Conservation (phyloP, 148 eudicot genomes). For the Nyssa sinensis region DNA sequence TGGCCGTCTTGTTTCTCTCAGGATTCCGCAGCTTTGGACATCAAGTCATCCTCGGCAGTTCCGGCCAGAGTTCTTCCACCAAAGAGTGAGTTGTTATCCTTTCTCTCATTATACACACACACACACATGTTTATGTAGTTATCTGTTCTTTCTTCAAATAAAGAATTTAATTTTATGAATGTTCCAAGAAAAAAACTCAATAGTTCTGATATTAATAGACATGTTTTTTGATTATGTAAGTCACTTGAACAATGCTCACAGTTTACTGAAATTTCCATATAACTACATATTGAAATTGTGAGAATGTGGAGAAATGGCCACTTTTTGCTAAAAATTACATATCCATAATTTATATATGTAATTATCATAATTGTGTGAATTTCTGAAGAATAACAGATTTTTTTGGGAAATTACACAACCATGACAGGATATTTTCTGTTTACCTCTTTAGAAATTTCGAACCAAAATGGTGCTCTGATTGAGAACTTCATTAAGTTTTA, state of each 20-base stretch:
- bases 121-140: constrained; percentile 3
- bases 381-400: no score
- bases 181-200: neutral
- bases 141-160: neutral
- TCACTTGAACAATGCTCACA: no score
- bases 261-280: no score
- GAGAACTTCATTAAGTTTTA: neutral
- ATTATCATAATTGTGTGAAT: neutral
- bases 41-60: constrained; percentile 30
- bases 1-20: constrained; percentile 76
- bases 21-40: constrained; percentile 44
- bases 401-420: no score
- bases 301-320: neutral
- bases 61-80: constrained; percentile 67
- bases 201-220: no score
- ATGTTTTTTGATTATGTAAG: neutral
- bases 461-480: no score
- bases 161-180: neutral
- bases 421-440: no score
- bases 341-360: neutral
- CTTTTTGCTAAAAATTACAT: neutral
- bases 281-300: neutral
- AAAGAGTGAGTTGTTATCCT: constrained; percentile 62
- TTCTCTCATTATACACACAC: neutral
- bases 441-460: no score